phyloP scores from a whole-genome alignment of 805 yeast genomes.

The Kazachstania taianensis region DNA sequence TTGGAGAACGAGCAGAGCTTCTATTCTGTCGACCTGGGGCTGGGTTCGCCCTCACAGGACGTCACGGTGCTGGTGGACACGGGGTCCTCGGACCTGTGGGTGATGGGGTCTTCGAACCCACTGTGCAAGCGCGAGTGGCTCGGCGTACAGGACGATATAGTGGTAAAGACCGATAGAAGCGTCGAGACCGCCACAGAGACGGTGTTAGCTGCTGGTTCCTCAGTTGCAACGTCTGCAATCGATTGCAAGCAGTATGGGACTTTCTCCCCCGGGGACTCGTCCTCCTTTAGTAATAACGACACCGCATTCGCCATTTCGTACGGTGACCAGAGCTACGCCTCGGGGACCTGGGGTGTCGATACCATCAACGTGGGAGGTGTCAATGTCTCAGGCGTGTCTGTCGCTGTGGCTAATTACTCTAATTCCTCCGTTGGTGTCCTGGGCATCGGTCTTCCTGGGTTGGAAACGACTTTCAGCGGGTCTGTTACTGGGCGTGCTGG shows the following conservation, averaged over 20 bases:
- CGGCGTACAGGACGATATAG: neutral
- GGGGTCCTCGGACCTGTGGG: conserved; percentile 65
- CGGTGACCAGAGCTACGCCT: conserved; percentile 40
- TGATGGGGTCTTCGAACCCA: conserved; percentile 35
- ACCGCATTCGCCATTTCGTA: conserved; percentile 37
- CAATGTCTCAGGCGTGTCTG: conserved; percentile 20
- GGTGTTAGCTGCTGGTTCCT: conserved; percentile 39
- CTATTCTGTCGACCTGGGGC: conserved; percentile 34
- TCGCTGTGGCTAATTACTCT: conserved; percentile 27
- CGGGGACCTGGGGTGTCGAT: conserved; percentile 43
- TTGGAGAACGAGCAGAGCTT: conserved; percentile 34
- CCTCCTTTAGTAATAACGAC: conserved; percentile 25
- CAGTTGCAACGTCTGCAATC: conserved; percentile 22
- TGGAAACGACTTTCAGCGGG: conserved; percentile 48
- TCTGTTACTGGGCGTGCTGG: neutral
- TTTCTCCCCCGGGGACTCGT: conserved; percentile 27
- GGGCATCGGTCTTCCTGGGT: conserved; percentile 42
- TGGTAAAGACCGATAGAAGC: neutral
- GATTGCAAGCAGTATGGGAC: conserved; percentile 33
- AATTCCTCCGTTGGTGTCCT: conserved; percentile 37
- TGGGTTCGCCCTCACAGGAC: conserved; percentile 52
- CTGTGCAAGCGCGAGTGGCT: conserved; percentile 12
- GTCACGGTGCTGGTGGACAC: conserved; percentile 56
- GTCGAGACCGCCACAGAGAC: neutral
- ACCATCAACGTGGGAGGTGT: conserved; percentile 43